Evolutionary conservation across 2,329 filamentous ascomycete species (phyloP), one percentile per base, ranked within the genome.

Genomic region (Fusarium verrucosum): DNA sequence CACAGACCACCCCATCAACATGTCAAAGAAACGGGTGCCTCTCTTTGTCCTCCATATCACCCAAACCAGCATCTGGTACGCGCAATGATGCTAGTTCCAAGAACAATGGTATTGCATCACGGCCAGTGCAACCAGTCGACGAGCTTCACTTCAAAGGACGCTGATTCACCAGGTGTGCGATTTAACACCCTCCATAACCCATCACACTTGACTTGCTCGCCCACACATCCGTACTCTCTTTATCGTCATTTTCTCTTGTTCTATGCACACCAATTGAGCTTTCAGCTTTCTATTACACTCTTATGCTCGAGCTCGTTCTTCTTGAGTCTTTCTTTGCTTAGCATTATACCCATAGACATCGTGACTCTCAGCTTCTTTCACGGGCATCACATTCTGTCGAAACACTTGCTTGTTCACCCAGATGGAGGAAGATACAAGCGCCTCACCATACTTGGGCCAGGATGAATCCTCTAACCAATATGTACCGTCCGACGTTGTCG

Each of bases 91-190:
- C 33, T 41, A 50, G 38, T 6, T 10, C 23, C 3, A 17, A 63
- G 65, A 61, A 62, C 55, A 63, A 59, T 62, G 46, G 47, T 28
- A 64, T 61, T 65, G 36, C 58, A 32, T 10, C 19, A 32, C n/a
- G 42, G 40, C 17, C 22, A 19, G 38, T 42, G 33, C 52, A 22
- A 26, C 25, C 42, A 46, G 50, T 50, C 9, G 30, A 6, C 8
- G 20, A 43, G 41, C 7, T 49, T 58, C 42, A 43, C 5, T 19
- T 13, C 17, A 25, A 37, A 26, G 28, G 37, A 20, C 8, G 4
- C 19, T 10, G 38, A 20, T 47, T 50, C 35, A 44, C 17, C 26
- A 25, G 7, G 7, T n/a, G 5, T 50, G 22, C 22, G 41, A 67
- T 61, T 65, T 67, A 63, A 69, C 43, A 43, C 26, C 23, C 25